Percentiles rank a stretch among this genome's conserved stretches.
phyloP scores from a whole-genome alignment of 2,329 filamentous ascomycete genomes.

The Lasiodiplodia hormozganensis region DNA sequence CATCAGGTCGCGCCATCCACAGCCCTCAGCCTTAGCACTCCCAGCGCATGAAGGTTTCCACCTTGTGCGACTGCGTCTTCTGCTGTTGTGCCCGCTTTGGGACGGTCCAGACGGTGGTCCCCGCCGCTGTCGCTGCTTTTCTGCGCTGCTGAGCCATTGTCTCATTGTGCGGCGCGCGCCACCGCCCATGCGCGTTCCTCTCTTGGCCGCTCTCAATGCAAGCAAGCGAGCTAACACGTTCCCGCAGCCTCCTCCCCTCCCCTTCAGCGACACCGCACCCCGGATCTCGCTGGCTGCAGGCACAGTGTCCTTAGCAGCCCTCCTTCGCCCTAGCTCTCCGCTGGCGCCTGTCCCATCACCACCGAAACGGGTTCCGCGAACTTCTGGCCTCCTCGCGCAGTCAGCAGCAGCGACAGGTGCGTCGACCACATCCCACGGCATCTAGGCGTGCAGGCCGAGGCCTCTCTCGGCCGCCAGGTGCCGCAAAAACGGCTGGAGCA shows the following conservation, averaged over 20 bases:
- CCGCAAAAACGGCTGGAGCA: conserved; percentile 33
- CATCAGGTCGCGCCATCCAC: not conserved
- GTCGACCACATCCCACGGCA: conserved; percentile 20
- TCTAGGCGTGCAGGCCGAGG: conserved; percentile 25
- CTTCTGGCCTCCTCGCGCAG: conserved; percentile 14
- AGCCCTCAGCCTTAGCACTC: conserved; percentile 27
- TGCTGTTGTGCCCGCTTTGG: conserved; percentile 31
- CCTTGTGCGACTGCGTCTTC: conserved; percentile 20
- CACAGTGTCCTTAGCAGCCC: conserved; percentile 4
- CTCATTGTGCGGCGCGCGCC: conserved; percentile 42
- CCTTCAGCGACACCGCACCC: not conserved
- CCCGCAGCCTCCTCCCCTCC: not conserved
- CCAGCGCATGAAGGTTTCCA: conserved; percentile 26
- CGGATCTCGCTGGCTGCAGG: conserved; percentile 13
- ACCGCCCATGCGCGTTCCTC: conserved; percentile 33
- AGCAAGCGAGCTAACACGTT: conserved; percentile 23
- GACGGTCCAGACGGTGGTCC: conserved; percentile 34
- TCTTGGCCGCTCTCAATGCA: conserved; percentile 12
- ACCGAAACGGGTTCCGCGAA: conserved; percentile 4
- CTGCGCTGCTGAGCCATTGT: conserved; percentile 30
- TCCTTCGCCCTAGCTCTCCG: conserved; percentile 12
- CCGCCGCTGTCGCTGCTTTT: conserved; percentile 16
- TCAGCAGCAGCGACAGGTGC: conserved; percentile 23
- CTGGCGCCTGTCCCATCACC: conserved; percentile 15
- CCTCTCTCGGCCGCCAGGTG: conserved; percentile 17